Conservation (phyloP, 352 stramenopile genomes). For the Phytophthora pistaciae region DNA sequence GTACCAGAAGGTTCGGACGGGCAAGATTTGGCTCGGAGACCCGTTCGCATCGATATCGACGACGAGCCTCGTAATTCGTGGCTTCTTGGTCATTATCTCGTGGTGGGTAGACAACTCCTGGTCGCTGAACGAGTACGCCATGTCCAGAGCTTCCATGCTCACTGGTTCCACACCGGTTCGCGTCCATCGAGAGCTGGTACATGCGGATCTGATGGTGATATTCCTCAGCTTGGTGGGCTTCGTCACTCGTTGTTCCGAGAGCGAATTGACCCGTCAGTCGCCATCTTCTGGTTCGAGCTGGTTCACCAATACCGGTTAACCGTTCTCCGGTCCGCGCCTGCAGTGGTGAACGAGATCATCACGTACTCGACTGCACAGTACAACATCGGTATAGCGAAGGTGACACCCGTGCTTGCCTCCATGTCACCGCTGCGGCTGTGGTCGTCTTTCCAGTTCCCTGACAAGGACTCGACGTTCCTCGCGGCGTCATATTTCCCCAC, state of each 20-base stretch:
- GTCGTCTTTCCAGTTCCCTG: slow-evolving; percentile 31
- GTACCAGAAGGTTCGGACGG: slow-evolving; percentile 37
- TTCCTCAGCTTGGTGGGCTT: slow-evolving; percentile 36
- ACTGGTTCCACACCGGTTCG: slow-evolving; percentile 15
- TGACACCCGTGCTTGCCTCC: slow-evolving; percentile 1
- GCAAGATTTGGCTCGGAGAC: slow-evolving; percentile 56
- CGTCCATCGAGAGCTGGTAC: slow-evolving; percentile 41
- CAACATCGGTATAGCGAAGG: slow-evolving; percentile 13
- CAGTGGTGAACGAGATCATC: slow-evolving; percentile 20
- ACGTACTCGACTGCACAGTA: slow-evolving; percentile 22
- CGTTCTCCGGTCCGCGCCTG: slow-evolving; percentile 14
- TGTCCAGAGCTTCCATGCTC: slow-evolving; percentile 35
- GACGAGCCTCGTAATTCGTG: slow-evolving; percentile 20
- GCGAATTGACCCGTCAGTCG: slow-evolving; percentile 36
- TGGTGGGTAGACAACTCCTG: slow-evolving; percentile 48
- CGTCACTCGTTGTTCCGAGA: slow-evolving; percentile 32
- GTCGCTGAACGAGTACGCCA: slow-evolving; percentile 46
- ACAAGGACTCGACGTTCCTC: slow-evolving; percentile 26
- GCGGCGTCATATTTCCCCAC: slow-evolving; percentile 25
- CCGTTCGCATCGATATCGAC: slow-evolving; percentile 49
- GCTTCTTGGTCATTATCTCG: slow-evolving; percentile 32
- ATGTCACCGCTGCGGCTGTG: slow-evolving; percentile 38
- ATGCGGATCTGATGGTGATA: slow-evolving; percentile 42
- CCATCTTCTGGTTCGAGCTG: slow-evolving; percentile 37
- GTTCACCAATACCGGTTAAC: slow-evolving; percentile 26